Conservation (phyloP, 495 filamentous ascomycete species). For the Poronia punctata region DNA sequence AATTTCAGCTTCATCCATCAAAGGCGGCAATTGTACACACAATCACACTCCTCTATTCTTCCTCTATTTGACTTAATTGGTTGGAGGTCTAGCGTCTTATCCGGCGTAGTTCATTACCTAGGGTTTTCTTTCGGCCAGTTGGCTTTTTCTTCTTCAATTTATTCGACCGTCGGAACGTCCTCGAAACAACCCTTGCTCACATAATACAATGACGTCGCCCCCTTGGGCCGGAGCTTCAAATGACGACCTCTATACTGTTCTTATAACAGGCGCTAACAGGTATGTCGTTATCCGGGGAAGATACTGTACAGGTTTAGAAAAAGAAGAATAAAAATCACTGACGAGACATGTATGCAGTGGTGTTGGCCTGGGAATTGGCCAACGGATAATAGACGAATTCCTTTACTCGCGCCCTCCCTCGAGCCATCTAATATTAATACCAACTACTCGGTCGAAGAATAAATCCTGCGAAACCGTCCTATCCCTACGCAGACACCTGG, state of each 20-base stretch:
- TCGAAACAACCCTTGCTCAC: no score
- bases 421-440: slow-evolving; percentile 57
- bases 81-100: no score
- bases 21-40: no score
- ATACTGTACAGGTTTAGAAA: not conserved
- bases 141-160: no score
- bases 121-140: no score
- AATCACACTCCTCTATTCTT: no score
- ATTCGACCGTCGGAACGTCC: no score
- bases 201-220: slow-evolving; percentile 35
- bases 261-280: slow-evolving; percentile 75
- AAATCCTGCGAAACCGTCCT: slow-evolving; percentile 56
- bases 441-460: slow-evolving; percentile 53
- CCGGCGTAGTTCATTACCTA: no score
- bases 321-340: slow-evolving; percentile 1
- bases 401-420: slow-evolving; percentile 55
- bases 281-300: slow-evolving; percentile 20
- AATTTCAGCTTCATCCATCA: no score
- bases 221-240: slow-evolving; percentile 45
- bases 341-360: slow-evolving; percentile 53
- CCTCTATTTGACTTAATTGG: no score
- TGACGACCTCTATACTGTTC: slow-evolving; percentile 43
- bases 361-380: slow-evolving; percentile 78
- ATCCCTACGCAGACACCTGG: slow-evolving; percentile 47
- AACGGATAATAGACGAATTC: slow-evolving; percentile 89